phyloP scores from a whole-genome alignment of 1,139 yeast genomes.

The Geotrichum klebahnii region DNA sequence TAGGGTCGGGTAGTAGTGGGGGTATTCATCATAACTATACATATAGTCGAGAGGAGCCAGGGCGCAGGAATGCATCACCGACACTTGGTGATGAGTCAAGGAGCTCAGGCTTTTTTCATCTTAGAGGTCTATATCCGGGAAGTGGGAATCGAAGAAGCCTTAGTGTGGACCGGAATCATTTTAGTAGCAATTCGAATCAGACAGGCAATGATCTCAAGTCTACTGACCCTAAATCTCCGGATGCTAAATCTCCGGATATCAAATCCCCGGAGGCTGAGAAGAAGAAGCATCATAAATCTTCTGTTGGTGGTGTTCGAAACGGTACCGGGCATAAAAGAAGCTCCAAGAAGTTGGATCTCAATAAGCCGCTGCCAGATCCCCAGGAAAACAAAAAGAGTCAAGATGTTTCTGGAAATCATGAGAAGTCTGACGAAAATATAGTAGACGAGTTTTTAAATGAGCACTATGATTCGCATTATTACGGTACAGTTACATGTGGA shows the following conservation, averaged over 20 bases:
- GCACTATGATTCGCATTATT: not conserved
- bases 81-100: not conserved
- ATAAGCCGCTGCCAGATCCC: slow-evolving; percentile 10
- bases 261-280: not conserved
- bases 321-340: not conserved
- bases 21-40: not conserved
- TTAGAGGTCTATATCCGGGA: not conserved
- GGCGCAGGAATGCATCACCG: not conserved
- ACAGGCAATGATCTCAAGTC: not conserved
- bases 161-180: not conserved
- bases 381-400: not conserved
- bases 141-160: not conserved
- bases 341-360: not conserved
- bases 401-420: not conserved
- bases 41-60: not conserved
- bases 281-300: not conserved
- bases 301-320: not conserved
- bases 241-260: too few relatives aligned
- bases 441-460: not conserved
- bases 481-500: slow-evolving; percentile 24
- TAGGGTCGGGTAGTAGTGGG: not conserved
- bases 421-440: not conserved
- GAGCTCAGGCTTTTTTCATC: not conserved
- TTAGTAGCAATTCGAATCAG: not conserved
- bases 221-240: too few relatives aligned